phyloP scores from a whole-genome alignment of 106 monocot species.

The Apostasia ramifera region DNA sequence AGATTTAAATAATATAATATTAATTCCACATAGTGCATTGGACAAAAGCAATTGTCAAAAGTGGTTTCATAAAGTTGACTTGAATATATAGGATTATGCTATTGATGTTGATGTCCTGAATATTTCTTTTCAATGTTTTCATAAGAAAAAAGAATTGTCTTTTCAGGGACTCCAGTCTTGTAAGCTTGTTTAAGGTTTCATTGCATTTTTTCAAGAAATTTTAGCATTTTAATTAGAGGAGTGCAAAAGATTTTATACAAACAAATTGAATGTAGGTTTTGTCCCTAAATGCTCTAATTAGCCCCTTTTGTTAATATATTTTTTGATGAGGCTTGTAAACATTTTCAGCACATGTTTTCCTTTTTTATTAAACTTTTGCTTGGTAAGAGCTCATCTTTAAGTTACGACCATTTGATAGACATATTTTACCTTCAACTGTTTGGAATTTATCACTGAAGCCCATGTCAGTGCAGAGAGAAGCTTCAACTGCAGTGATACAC shows the following conservation, averaged over 20 bases:
- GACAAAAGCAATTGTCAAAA: no score
- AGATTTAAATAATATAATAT: no score
- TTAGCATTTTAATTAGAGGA: neutral
- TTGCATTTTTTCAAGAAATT: neutral
- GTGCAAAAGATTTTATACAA: neutral
- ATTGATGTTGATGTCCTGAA: no score
- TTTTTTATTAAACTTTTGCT: neutral
- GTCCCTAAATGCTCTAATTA: no score
- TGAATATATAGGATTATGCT: no score
- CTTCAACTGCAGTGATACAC: constrained; percentile 61
- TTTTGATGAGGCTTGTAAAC: neutral
- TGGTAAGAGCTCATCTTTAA: neutral
- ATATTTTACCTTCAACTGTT: neutral
- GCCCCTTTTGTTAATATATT: no score
- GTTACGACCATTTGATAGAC: neutral
- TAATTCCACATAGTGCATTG: no score
- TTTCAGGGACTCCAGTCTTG: no score
- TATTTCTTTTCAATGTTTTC: no score
- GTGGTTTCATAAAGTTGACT: no score
- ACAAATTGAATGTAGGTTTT: no score
- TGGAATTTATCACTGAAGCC: neutral
- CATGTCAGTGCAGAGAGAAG: constrained; percentile 38
- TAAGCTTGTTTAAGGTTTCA: neutral
- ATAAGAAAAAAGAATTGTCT: no score
- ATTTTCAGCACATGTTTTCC: neutral